Evolutionary conservation across 768 basidiomycete genomes (phyloP).

Genomic region (Mycena pura): DNA sequence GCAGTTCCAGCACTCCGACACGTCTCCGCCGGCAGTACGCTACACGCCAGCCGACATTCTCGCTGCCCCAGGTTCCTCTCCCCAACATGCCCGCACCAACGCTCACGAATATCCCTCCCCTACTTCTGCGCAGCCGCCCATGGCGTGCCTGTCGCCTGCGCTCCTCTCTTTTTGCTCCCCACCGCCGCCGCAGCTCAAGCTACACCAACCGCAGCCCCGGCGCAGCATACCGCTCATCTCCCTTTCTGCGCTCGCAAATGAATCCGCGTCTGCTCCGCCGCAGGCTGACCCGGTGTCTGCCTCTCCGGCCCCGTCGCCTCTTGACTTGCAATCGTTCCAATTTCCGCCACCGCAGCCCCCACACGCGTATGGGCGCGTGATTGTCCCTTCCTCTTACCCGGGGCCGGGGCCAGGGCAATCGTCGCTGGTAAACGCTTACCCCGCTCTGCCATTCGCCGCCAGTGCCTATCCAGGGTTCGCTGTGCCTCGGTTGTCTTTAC

Average conservation of each 20-base stretch:
- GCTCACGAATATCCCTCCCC: conserved; percentile 5
- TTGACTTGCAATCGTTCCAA: conserved; percentile 15
- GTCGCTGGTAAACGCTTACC: no score
- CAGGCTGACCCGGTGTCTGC: no score
- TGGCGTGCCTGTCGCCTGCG: conserved; percentile 20
- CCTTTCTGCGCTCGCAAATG: conserved; percentile 23
- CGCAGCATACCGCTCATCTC: conserved; percentile 27
- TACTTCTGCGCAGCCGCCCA: conserved; percentile 6
- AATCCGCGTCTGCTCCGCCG: no score
- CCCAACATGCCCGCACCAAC: conserved; percentile 8
- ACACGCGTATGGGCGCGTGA: no score
- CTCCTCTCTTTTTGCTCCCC: conserved; percentile 14
- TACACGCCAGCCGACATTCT: background rate
- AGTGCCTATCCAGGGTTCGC: background rate
- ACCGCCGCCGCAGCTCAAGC: conserved; percentile 18
- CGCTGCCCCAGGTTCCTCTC: conserved; percentile 8
- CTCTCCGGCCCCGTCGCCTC: conserved; percentile 18
- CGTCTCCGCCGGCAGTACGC: conserved; percentile 9
- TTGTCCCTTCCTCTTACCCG: conserved; percentile 22
- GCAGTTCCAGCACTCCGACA: conserved; percentile 8
- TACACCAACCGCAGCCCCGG: conserved; percentile 27
- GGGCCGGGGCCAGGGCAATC: no score
- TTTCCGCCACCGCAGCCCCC: no score
- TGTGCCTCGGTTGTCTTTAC: conserved; percentile 7
- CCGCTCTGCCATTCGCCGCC: conserved; percentile 4